phyloP scores from a whole-genome alignment of 2,329 filamentous ascomycete species.

The Ophiocordyceps camponoti-floridani region DNA sequence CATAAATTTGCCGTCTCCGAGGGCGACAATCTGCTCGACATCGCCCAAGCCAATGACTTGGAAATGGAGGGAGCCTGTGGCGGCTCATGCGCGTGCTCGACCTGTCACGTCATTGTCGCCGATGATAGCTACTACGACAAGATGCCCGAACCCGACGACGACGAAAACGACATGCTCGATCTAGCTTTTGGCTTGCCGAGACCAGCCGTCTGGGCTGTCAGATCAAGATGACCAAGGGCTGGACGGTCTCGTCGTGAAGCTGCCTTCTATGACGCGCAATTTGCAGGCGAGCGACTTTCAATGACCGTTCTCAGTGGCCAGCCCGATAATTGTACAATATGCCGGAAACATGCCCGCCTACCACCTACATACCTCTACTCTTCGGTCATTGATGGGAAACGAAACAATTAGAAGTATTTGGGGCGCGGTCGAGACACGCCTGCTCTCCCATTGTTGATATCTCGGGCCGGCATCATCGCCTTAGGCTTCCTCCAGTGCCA shows the following conservation, averaged over 20 bases:
- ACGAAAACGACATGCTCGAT: conserved; percentile 83
- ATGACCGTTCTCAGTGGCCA: not conserved
- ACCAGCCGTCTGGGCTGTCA: conserved; percentile 74
- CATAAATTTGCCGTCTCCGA: conserved; percentile 64
- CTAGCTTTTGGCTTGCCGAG: conserved; percentile 75
- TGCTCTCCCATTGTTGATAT: conserved; percentile 5
- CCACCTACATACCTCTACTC: not conserved
- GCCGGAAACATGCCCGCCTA: not conserved
- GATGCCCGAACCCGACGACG: conserved; percentile 61
- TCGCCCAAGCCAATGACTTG: conserved; percentile 83
- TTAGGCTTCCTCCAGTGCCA: conserved; percentile 35
- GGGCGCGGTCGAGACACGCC: not conserved
- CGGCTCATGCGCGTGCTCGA: conserved; percentile 83
- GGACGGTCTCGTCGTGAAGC: conserved; percentile 66
- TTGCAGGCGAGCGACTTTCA: conserved; percentile 87
- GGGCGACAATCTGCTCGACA: conserved; percentile 87
- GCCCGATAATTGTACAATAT: not conserved
- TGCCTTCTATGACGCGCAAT: conserved; percentile 91
- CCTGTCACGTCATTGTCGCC: conserved; percentile 75
- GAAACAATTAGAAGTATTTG: not conserved
- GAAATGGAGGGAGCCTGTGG: conserved; percentile 99
- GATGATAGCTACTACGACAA: conserved; percentile 58
- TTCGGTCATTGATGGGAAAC: not conserved
- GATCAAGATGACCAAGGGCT: conserved; percentile 76
- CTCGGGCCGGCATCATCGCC: not conserved